phyloP scores from a whole-genome alignment of 441 rosid genomes.

The Corymbia calophylla region DNA sequence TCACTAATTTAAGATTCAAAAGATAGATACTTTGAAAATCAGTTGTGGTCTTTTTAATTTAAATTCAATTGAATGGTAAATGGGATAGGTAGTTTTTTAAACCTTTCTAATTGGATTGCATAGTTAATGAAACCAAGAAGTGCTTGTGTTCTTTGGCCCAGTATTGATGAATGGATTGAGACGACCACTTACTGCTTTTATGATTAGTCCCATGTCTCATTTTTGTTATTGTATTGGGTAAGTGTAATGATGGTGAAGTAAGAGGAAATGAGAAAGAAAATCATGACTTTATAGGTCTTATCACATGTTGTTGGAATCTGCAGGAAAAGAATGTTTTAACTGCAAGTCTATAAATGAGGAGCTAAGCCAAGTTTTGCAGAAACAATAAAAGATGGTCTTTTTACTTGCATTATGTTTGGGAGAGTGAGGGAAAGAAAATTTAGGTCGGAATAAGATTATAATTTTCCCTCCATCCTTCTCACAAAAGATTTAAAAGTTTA shows the following conservation, averaged over 20 bases:
- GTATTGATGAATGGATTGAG: background rate
- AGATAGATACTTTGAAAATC: background rate
- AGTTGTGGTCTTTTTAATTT: background rate
- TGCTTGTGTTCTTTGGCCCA: background rate
- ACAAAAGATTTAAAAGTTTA: background rate
- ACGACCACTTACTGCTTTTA: background rate
- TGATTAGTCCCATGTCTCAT: background rate
- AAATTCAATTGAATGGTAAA: background rate
- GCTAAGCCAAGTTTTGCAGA: background rate
- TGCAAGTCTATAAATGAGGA: background rate
- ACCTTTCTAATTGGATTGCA: background rate
- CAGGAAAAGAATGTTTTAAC: background rate
- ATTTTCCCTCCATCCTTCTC: background rate
- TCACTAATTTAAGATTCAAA: background rate
- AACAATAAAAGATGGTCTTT: background rate
- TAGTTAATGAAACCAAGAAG: background rate
- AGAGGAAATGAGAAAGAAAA: background rate
- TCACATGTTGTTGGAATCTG: background rate
- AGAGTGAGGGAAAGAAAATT: background rate
- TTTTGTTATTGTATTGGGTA: background rate
- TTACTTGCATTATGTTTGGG: background rate
- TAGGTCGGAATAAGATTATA: background rate
- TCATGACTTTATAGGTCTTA: background rate
- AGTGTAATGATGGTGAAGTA: background rate
- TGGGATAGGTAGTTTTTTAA: background rate